Conservation (phyloP, 352 stramenopile genomes). For the Globisporangium camurandrum region DNA sequence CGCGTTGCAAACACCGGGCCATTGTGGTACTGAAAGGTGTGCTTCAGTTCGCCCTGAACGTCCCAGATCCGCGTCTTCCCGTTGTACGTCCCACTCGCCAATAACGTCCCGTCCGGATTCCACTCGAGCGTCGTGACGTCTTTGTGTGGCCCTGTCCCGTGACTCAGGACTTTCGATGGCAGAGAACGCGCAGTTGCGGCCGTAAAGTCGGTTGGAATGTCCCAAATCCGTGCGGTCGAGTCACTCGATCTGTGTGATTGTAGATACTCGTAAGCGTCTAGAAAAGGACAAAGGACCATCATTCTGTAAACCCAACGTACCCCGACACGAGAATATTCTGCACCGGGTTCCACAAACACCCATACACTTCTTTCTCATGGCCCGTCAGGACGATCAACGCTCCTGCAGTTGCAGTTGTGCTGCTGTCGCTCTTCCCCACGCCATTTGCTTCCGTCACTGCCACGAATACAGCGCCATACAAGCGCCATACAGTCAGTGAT, state of each 20-base stretch:
- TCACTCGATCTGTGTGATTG: conserved; percentile 71
- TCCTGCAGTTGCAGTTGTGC: too few relatives aligned
- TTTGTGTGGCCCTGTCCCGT: conserved; percentile 89
- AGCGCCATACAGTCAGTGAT: too few relatives aligned
- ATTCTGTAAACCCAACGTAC: conserved; percentile 9
- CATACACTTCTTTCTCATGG: conserved; percentile 90
- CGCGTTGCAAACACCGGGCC: conserved; percentile 79
- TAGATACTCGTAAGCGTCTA: background rate
- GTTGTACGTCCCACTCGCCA: conserved; percentile 95
- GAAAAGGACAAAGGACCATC: background rate
- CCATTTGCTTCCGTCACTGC: conserved; percentile 48
- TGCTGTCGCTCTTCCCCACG: conserved; percentile 55
- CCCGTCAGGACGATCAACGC: conserved; percentile 61
- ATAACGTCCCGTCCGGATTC: conserved; percentile 87
- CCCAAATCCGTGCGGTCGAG: conserved; percentile 93
- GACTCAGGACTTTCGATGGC: conserved; percentile 52
- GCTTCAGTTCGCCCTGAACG: conserved; percentile 68
- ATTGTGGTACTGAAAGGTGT: conserved; percentile 80
- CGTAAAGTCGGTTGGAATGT: conserved; percentile 68
- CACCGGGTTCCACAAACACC: conserved; percentile 95
- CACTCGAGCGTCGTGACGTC: conserved; percentile 98
- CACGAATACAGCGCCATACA: too few relatives aligned
- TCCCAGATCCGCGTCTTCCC: conserved; percentile 85
- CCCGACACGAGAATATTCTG: conserved; percentile 94
- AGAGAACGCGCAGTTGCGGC: conserved; percentile 23